Conservation (phyloP, 202 grass and related monocot species). For the Elaeis oleifera region DNA sequence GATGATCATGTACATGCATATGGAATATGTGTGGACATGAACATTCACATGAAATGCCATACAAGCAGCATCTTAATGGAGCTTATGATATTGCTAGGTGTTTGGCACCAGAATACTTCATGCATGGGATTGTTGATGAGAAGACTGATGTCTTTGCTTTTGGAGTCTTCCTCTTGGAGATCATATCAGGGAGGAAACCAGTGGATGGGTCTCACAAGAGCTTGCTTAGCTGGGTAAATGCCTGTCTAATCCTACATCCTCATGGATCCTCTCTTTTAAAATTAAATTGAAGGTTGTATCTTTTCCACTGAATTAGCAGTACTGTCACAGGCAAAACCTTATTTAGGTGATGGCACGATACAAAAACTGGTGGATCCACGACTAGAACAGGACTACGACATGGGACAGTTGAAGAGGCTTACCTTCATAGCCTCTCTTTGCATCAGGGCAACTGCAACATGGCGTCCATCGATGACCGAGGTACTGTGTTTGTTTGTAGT, state of each 20-base stretch:
- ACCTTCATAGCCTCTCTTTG: slow-evolving; percentile 8
- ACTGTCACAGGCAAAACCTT: not conserved
- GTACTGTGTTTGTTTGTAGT: not conserved
- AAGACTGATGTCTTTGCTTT: slow-evolving; percentile 98
- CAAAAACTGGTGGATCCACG: slow-evolving; percentile 6
- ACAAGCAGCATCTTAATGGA: not conserved
- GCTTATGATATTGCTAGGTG: slow-evolving; percentile 38
- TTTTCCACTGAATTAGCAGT: no score
- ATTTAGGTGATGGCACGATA: not conserved
- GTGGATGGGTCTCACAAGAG: slow-evolving; percentile 86
- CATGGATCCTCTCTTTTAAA: no score
- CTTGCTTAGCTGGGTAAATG: slow-evolving; percentile 74
- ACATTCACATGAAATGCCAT: no score
- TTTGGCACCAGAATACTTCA: slow-evolving; percentile 91
- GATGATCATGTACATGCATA: no score
- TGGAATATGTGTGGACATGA: no score
- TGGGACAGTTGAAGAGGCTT: slow-evolving; percentile 12
- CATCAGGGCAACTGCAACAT: not conserved
- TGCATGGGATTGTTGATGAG: slow-evolving; percentile 92
- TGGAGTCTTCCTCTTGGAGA: slow-evolving; percentile 90
- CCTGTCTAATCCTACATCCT: no score
- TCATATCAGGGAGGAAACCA: slow-evolving; percentile 87
- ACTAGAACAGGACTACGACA: slow-evolving; percentile 5
- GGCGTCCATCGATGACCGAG: slow-evolving; percentile 20
- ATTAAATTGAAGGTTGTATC: no score